These are phyloP conservation scores for Draba incana DNA, from an alignment of 345 rosid genomes.

Conservation along the genomic window DNA sequence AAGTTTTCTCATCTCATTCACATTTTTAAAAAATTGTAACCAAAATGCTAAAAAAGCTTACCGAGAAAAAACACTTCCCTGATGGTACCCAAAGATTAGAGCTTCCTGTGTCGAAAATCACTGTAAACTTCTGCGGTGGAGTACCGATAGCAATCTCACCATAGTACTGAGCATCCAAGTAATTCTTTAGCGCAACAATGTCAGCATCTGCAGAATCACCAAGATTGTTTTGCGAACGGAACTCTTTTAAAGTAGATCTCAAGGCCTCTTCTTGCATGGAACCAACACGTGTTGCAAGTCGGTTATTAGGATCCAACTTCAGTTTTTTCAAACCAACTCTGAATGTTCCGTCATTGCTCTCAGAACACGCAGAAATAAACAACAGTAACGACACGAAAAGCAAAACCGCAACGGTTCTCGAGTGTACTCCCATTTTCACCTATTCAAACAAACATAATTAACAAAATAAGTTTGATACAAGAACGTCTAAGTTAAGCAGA, in stretches of 20 bases:
- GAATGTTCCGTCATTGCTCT: constrained; percentile 50
- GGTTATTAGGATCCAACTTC: constrained; percentile 58
- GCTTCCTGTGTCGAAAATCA: constrained; percentile 95
- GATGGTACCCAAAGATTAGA: constrained; percentile 98
- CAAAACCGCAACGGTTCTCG: constrained; percentile 19
- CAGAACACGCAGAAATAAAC: constrained; percentile 41
- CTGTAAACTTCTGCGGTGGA: constrained; percentile 88
- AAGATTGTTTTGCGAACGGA: constrained; percentile 42
- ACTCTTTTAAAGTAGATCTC: constrained; percentile 51
- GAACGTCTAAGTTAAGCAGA: neutral
- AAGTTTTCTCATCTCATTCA: neutral
- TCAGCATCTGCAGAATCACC: constrained; percentile 61
- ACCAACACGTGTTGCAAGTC: constrained; percentile 56
- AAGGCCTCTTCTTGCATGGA: constrained; percentile 53
- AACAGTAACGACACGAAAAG: constrained; percentile 49
- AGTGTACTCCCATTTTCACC: constrained; percentile 32
- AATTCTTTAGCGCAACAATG: constrained; percentile 70
- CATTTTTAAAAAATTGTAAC: neutral
- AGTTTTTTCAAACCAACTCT: constrained; percentile 75
- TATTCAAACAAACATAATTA: neutral
- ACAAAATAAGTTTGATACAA: too few species aligned
- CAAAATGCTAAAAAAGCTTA: constrained; percentile 43
- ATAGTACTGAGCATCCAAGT: constrained; percentile 93
- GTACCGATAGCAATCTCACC: constrained; percentile 91
- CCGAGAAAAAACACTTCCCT: constrained; percentile 81